Percentiles rank a stretch among this genome's conserved stretches.
Evolutionary conservation across 1,284 basidiomycete genomes (phyloP).

Genomic region (Cryptococcus sp.): DNA sequence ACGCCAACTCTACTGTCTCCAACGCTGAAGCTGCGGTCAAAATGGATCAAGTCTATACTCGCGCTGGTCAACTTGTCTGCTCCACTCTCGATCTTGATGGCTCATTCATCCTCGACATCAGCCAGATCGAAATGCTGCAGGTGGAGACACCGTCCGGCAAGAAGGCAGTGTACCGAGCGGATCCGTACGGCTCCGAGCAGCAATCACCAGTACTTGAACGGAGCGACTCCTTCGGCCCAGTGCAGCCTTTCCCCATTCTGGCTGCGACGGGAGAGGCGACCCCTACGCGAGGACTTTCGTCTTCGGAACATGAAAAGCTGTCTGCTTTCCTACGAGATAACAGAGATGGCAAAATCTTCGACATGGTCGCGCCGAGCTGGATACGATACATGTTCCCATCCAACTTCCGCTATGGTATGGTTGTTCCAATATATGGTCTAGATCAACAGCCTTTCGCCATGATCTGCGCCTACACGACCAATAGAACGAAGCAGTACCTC

Average conservation of each 20-base stretch:
- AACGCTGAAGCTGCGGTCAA: constrained; percentile 49
- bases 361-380: constrained; percentile 74
- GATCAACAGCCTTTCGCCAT: constrained; percentile 91
- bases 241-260: constrained; percentile 42
- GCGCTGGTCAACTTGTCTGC: constrained; percentile 82
- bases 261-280: constrained; percentile 29
- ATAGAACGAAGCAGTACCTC: constrained; percentile 75
- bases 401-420: constrained; percentile 79
- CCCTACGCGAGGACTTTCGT: constrained; percentile 56
- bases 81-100: constrained; percentile 89
- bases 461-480: constrained; percentile 82
- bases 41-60: constrained; percentile 85
- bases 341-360: constrained; percentile 81
- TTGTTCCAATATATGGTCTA: constrained; percentile 89
- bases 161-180: constrained; percentile 58
- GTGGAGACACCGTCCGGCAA: constrained; percentile 26
- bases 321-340: constrained; percentile 73
- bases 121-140: constrained; percentile 85
- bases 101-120: constrained; percentile 86
- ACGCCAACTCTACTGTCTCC: constrained; percentile 54
- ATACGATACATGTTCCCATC: constrained; percentile 76
- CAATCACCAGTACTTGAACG: constrained; percentile 37
- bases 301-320: constrained; percentile 71
- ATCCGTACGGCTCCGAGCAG: constrained; percentile 41
- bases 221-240: constrained; percentile 37